Base-by-base conservation (phyloP, 2,329 filamentous ascomycete species). In the Penicillium thymicola region DNA sequence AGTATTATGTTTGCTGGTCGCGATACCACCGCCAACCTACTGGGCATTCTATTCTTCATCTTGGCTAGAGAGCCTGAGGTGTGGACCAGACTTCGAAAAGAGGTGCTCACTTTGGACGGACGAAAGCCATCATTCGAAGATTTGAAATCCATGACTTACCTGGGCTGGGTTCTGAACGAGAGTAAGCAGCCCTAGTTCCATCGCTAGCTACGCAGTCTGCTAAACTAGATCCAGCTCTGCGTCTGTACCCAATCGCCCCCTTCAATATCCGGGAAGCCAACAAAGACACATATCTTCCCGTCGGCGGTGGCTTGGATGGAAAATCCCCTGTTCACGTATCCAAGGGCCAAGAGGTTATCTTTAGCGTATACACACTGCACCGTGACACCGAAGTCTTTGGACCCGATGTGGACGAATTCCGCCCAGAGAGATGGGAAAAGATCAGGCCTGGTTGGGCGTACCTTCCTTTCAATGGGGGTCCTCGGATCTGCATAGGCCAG, bases 341-440 rank as follows among this genome's bases (percentile, higher is more conserved):
- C 49, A 87, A 89, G 69, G 83, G 86, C 65, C 84, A 84, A 0
- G 74, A 82, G 11, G 76, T 92, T 57, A 79, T 73, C 44, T 93
- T 90, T 77, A 85, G 79, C 43, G 79, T 88, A 0, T 81, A 89
- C 50, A 73, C 83, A 6, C 89, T 93, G 88, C 89, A 93, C 67
- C 84, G 89, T 1, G 83, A 87, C 11, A 66, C 67, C 18, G 78
- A 81, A 45, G 67, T 75, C 51, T 81, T 70, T 52, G 78, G 78
- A 0, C 41, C 64, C 3, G 78, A 81, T 51, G 76, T 75, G 5
- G 65, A 77, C 1, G 73, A 73, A 21, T 83, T 77, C 67, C 70
- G 70, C 38, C 81, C 81, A 0, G 80, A 81, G 67, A 72, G 80
- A 40, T 82, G 78, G 79, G 75, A 72, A 27, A 57, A 61, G 43